These are phyloP conservation scores for Pythium utonaiense DNA, from an alignment of 352 stramenopile species.

Conservation along the genomic window DNA sequence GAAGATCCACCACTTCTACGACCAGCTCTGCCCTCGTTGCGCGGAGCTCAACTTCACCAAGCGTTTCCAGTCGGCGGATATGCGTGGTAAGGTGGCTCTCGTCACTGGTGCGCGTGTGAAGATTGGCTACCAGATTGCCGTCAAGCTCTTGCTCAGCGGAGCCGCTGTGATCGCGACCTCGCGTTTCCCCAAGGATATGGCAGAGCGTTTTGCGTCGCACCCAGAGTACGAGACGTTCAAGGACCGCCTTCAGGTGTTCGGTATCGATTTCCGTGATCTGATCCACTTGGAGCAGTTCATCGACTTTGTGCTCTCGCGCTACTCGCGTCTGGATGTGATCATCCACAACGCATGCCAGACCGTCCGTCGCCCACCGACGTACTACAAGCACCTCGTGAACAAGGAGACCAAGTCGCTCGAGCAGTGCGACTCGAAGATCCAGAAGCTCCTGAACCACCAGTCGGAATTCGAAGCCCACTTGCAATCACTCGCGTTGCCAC, in stretches of 20 bases:
- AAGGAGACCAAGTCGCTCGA: constrained; percentile 74
- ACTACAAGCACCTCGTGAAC: constrained; percentile 92
- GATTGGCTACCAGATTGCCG: constrained; percentile 94
- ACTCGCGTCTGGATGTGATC: constrained; percentile 93
- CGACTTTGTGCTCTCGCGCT: constrained; percentile 72
- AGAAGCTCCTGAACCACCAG: constrained; percentile 77
- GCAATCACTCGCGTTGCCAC: constrained; percentile 50
- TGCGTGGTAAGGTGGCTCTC: constrained; percentile 89
- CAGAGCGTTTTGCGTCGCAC: constrained; percentile 88
- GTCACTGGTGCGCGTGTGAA: constrained; percentile 96
- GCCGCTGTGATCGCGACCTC: constrained; percentile 93
- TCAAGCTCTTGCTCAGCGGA: constrained; percentile 93
- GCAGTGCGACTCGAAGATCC: constrained; percentile 43
- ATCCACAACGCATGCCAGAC: constrained; percentile 99
- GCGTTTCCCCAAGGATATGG: constrained; percentile 92
- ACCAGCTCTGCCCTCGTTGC: constrained; percentile 94
- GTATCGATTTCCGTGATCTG: constrained; percentile 95
- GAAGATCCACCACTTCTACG: constrained; percentile 95
- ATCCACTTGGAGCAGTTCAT: constrained; percentile 95
- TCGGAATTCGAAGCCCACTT: constrained; percentile 71
- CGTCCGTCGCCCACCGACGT: constrained; percentile 90
- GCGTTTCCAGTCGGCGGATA: constrained; percentile 88
- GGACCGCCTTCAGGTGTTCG: constrained; percentile 93
- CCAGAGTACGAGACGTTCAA: constrained; percentile 92
- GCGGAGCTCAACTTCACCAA: constrained; percentile 94